Conservation (phyloP, 441 rosid species). For the Kokia cookei region DNA sequence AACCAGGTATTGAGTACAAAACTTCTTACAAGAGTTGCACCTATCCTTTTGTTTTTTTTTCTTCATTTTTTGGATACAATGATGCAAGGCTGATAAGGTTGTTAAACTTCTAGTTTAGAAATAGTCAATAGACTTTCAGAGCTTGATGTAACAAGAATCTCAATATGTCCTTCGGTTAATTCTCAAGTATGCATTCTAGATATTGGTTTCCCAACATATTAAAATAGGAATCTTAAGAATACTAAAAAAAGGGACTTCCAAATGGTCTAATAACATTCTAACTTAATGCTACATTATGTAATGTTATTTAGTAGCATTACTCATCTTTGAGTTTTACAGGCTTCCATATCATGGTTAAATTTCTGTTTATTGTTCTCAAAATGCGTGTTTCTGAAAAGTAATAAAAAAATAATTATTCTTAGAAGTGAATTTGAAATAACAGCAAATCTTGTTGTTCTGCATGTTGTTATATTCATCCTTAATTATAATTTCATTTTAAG, state of each 20-base stretch:
- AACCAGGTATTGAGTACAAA: conserved; percentile 53
- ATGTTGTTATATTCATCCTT: background rate
- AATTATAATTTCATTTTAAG: background rate
- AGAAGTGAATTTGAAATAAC: background rate
- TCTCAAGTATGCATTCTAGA: background rate
- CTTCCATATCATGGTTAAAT: background rate
- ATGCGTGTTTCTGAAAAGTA: background rate
- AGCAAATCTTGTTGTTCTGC: background rate
- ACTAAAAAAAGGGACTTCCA: background rate
- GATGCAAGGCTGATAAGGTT: background rate
- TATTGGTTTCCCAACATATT: background rate
- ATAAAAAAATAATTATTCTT: background rate
- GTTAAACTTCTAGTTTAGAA: background rate
- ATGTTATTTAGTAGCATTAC: background rate
- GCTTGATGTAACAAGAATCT: background rate
- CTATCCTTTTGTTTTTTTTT: background rate
- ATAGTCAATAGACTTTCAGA: background rate
- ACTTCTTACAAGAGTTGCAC: background rate
- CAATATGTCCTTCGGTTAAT: background rate
- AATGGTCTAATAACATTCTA: background rate
- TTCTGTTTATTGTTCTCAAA: background rate
- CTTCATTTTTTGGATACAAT: background rate
- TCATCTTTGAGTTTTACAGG: background rate
- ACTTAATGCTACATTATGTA: background rate
- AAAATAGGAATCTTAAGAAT: background rate